These are phyloP conservation scores for Aegilops sharonensis DNA, from an alignment of 176 grass and related monocot genomes.

Conservation along the genomic window DNA sequence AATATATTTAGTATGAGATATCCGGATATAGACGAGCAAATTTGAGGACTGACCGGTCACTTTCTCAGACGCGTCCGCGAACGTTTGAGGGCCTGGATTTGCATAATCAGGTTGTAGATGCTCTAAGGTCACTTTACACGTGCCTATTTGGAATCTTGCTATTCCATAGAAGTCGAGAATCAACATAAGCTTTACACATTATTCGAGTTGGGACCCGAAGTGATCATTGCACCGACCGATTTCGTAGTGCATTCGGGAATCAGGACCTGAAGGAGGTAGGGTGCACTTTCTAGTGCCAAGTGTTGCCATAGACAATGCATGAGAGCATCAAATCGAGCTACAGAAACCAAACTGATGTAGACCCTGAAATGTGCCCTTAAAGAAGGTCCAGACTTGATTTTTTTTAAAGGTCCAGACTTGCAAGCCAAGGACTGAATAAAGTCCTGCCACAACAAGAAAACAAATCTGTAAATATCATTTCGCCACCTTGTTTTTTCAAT, in stretches of 20 bases:
- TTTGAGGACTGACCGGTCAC: too few relatives aligned
- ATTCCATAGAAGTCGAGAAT: not conserved
- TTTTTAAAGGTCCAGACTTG: conserved; percentile 28
- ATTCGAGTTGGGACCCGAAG: not conserved
- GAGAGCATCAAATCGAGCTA: not conserved
- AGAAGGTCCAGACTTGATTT: conserved; percentile 30
- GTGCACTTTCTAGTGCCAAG: not conserved
- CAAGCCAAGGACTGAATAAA: conserved; percentile 40
- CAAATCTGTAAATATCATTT: not conserved
- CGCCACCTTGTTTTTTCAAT: not conserved
- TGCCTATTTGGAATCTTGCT: conserved; percentile 19
- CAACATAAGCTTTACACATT: not conserved
- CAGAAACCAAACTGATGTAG: not conserved
- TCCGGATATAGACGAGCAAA: too few relatives aligned
- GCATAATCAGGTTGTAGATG: too few relatives aligned
- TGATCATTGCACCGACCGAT: not conserved
- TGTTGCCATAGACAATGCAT: conserved; percentile 33
- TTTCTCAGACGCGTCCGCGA: too few relatives aligned
- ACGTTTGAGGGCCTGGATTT: too few relatives aligned
- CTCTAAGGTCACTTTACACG: not conserved
- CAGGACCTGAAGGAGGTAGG: not conserved
- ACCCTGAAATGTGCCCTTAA: not conserved
- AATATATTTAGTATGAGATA: too few relatives aligned
- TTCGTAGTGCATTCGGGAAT: not conserved
- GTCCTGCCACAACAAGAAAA: not conserved